Base-by-base conservation (phyloP, 1,284 basidiomycete genomes). In the Volvariella volvacea region DNA sequence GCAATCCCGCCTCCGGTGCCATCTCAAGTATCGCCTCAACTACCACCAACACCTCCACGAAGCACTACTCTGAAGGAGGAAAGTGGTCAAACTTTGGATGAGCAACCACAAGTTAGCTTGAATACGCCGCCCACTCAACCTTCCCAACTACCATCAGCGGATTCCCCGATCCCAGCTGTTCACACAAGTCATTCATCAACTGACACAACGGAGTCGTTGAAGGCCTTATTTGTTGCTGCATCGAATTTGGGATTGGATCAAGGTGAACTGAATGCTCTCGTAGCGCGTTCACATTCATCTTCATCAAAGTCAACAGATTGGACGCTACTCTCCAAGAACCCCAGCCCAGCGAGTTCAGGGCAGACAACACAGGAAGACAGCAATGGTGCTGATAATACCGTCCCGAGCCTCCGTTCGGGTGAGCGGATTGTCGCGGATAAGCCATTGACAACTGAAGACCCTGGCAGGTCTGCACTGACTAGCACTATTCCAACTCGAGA, bases 201-300 rank as follows among this genome's bases (percentile, higher is more conserved):
- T 6, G 41, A 19, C 10, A 43, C 34, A 3, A 15, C 19, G 15
- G 45, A 51, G n/a, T 10, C 39, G n/a, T 58, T 89, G 46, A 76
- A 71, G 55, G 84, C 87, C 56, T 62, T 90, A 32, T 87, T 86
- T 51, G 78, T 80, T 57, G 87, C 86, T 22, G 88, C 83, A 2
- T 72, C 69, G 12, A 80, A 78, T 55, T 71, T 90, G 39, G 87
- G 86, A 31, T 69, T 90, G 37, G 83, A 88, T 62, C 78, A 80
- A 52, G 68, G 63, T 20, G 84, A 76, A 34, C 58, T 90, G 48
- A 82, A 78, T 44, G 85, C 82, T 44, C 61, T 90, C 22, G 64
- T 89, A 43, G 71, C 74, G 42, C 81, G 85, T 37, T 85, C 85
- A 38, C 71, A 73, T 19, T 86, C 86, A 3, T 70, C 78, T 9